Conservation (phyloP, 306 rosid genomes). For the Castanea crenata region DNA sequence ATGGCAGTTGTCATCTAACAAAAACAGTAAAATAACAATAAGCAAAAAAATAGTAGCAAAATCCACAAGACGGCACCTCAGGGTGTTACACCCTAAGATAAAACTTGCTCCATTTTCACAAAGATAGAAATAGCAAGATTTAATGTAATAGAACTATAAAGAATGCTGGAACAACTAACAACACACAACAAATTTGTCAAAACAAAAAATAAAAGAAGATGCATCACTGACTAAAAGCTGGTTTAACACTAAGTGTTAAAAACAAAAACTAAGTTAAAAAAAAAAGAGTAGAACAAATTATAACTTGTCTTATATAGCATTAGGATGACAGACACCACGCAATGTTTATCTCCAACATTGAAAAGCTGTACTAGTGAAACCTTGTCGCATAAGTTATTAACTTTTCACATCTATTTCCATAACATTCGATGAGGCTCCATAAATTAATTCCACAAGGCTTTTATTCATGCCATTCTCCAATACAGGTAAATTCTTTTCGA, state of each 20-base stretch:
- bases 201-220: not conserved
- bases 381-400: not conserved
- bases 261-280: no score
- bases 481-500: not conserved
- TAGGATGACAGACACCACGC: not conserved
- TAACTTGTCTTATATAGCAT: not conserved
- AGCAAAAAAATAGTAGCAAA: conserved; percentile 3
- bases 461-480: not conserved
- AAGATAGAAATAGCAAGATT: not conserved
- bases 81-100: not conserved
- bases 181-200: not conserved
- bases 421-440: not conserved
- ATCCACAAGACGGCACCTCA: not conserved
- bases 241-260: not conserved
- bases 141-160: not conserved
- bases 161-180: not conserved
- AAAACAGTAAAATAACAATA: conserved; percentile 19
- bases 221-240: not conserved
- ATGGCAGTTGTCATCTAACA: conserved; percentile 92
- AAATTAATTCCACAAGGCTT: not conserved
- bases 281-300: not conserved
- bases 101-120: not conserved
- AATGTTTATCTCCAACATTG: not conserved
- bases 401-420: not conserved
- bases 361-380: not conserved